phyloP scores from a whole-genome alignment of 345 rosid genomes.

The Rhodamnia argentea region DNA sequence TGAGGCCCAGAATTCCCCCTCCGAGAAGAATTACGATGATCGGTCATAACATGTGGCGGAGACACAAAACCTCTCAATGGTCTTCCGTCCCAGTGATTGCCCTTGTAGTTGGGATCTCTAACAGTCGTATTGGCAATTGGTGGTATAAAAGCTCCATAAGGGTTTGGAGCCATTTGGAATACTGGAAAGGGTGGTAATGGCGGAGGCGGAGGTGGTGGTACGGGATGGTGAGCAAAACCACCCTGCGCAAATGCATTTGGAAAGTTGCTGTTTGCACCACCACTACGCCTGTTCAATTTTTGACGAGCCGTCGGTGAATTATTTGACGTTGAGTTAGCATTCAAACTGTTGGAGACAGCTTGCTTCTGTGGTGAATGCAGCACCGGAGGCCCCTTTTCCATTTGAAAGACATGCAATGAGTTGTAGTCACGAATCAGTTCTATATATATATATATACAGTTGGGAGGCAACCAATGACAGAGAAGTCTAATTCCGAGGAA shows the following conservation, averaged over 20 bases:
- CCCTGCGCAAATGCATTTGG: constrained; percentile 21
- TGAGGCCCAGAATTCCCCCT: constrained; percentile 40
- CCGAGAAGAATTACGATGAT: constrained; percentile 28
- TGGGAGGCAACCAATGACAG: neutral
- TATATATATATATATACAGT: neutral
- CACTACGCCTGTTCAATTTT: constrained; percentile 22
- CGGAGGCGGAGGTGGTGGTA: constrained; percentile 21
- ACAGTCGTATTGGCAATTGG: constrained; percentile 22
- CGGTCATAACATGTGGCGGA: constrained; percentile 23
- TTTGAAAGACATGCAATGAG: neutral
- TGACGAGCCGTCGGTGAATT: constrained; percentile 23
- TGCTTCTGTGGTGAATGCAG: constrained; percentile 22
- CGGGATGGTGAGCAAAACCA: constrained; percentile 15
- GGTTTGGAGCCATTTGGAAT: constrained; percentile 18
- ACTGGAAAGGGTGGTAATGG: constrained; percentile 36
- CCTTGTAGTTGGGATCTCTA: constrained; percentile 25
- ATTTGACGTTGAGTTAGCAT: constrained; percentile 19
- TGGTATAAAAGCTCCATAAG: constrained; percentile 17
- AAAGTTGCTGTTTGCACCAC: constrained; percentile 10
- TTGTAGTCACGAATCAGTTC: neutral
- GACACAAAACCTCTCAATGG: constrained; percentile 25
- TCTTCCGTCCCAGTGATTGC: constrained; percentile 35
- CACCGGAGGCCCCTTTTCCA: constrained; percentile 17
- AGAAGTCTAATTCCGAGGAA: neutral
- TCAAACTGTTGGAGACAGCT: constrained; percentile 13